These are phyloP conservation scores for Posidonia australis DNA, from an alignment of 106 monocot species.

Conservation along the genomic window DNA sequence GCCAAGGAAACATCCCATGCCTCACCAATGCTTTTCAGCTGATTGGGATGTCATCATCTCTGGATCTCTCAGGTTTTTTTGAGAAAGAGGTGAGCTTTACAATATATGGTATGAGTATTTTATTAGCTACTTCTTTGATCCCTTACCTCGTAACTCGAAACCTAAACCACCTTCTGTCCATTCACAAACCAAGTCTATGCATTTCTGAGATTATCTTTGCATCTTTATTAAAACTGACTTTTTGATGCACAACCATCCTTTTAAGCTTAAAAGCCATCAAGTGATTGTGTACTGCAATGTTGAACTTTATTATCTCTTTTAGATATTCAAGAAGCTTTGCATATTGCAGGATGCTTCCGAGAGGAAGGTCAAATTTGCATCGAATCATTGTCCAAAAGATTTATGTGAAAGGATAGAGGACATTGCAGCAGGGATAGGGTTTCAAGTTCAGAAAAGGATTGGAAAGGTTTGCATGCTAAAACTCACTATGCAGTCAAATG, in stretches of 20 bases:
- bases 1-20: constrained; percentile 12
- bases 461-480: constrained; percentile 36
- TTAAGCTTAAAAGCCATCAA: background rate
- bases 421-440: constrained; percentile 61
- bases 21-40: constrained; percentile 83
- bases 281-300: background rate
- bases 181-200: background rate
- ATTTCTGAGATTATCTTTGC: background rate
- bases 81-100: constrained; percentile 60
- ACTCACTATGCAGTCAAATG: background rate
- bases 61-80: constrained; percentile 94
- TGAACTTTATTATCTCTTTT: background rate
- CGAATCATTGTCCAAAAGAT: constrained; percentile 56
- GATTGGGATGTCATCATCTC: constrained; percentile 84
- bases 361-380: constrained; percentile 78
- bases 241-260: background rate
- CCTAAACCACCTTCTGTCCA: background rate
- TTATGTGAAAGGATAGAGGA: constrained; percentile 60
- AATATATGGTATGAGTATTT: background rate
- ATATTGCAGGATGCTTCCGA: constrained; percentile 53
- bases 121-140: background rate
- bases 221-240: background rate
- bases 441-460: constrained; percentile 42
- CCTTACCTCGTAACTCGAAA: background rate
- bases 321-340: constrained; percentile 37